A percentile compares a stretch with the other conserved stretches of the same genome.
Conservation (phyloP, 1,284 basidiomycete species). For the Ceratobasidium sp. region DNA sequence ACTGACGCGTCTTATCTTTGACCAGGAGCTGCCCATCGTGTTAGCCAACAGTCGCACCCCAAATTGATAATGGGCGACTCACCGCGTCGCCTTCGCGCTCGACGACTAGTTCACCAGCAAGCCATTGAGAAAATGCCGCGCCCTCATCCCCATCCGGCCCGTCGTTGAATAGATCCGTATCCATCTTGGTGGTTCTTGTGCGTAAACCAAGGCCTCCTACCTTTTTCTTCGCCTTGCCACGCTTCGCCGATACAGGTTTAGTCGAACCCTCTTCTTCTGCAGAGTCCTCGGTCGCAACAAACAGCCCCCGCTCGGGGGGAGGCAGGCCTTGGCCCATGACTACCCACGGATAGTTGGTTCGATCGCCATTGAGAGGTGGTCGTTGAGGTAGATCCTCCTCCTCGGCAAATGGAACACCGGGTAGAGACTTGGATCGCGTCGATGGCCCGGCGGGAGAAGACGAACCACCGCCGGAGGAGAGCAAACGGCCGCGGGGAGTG, state of each 20-base stretch:
- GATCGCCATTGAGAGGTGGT: constrained; percentile 21
- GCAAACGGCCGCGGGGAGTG: constrained; percentile 32
- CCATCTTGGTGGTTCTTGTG: constrained; percentile 17
- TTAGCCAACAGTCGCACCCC: no score
- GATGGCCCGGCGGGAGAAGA: constrained; percentile 27
- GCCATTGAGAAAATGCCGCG: constrained; percentile 32
- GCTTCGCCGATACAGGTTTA: not conserved
- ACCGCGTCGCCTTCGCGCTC: constrained; percentile 31
- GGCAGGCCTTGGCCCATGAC: constrained; percentile 32
- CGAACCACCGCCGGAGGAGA: constrained; percentile 8
- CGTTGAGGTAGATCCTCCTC: constrained; percentile 28
- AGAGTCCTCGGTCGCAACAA: constrained; percentile 14
- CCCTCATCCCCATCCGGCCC: constrained; percentile 42
- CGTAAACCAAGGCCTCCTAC: constrained; percentile 23
- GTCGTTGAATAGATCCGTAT: constrained; percentile 33
- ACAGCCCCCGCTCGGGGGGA: constrained; percentile 27
- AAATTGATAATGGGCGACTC: not conserved
- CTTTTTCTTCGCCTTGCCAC: constrained; percentile 18
- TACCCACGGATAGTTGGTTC: constrained; percentile 36
- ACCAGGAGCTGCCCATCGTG: constrained; percentile 19
- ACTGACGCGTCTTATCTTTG: constrained; percentile 13
- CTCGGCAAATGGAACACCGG: constrained; percentile 1
- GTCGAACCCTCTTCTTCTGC: not conserved
- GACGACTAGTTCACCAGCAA: constrained; percentile 34
- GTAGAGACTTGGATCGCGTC: constrained; percentile 15